A percentile compares a stretch with the other conserved stretches of the same genome.
These are phyloP conservation scores for Arctium lappa DNA, from an alignment of 129 eudicot species.

Conservation along the genomic window DNA sequence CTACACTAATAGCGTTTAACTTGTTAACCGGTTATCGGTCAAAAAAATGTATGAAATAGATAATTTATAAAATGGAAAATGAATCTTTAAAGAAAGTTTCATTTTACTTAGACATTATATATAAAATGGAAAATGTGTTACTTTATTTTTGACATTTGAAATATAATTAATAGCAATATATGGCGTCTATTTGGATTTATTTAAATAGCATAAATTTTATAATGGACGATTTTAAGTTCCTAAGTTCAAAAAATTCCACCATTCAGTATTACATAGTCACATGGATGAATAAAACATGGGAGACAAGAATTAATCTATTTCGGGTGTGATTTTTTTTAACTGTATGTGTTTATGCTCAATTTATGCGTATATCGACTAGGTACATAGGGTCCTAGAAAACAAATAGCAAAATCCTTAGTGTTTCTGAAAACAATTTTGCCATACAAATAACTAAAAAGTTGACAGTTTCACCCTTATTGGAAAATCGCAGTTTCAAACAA, in stretches of 20 bases:
- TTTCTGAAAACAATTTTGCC: background rate
- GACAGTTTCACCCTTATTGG: background rate
- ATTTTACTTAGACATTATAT: no score
- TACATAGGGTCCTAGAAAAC: background rate
- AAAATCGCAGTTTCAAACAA: constrained; percentile 35
- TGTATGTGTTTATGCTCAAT: background rate
- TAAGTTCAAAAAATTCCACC: no score
- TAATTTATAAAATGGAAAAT: no score
- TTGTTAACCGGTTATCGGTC: no score
- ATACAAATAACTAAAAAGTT: background rate
- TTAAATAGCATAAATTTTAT: background rate
- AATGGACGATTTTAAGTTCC: no score
- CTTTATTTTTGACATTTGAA: background rate
- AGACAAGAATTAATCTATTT: background rate
- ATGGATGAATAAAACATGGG: background rate
- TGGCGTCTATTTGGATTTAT: no score
- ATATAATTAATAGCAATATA: no score
- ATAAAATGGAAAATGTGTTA: background rate
- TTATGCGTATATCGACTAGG: no score
- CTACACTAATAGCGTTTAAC: no score
- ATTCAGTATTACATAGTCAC: no score
- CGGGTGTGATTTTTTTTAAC: background rate
- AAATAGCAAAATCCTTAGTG: background rate
- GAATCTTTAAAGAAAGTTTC: background rate
- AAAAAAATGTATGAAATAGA: no score